phyloP scores from a whole-genome alignment of 2,329 filamentous ascomycete species.

The Mycosphaerella arachidis region DNA sequence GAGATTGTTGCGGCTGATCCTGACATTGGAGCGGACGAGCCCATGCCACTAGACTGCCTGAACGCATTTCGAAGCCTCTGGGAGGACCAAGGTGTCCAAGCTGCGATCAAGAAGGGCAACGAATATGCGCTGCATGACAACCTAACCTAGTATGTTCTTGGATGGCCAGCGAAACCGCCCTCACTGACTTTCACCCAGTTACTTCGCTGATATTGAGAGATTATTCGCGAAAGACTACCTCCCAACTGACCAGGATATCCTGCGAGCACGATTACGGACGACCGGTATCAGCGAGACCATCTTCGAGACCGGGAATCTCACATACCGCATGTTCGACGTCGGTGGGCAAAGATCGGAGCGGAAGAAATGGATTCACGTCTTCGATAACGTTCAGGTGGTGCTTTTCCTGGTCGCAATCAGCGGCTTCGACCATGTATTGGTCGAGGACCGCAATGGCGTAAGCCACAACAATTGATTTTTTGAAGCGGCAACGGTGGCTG shows the following conservation, averaged over 20 bases:
- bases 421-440: conserved; percentile 91
- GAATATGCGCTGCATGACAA: conserved; percentile 97
- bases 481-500: background rate
- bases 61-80: conserved; percentile 79
- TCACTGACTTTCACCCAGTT: conserved; percentile 52
- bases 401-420: conserved; percentile 93
- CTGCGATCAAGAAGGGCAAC: conserved; percentile 88
- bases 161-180: background rate
- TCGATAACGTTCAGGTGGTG: conserved; percentile 88
- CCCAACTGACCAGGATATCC: conserved; percentile 88
- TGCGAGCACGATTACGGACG: conserved; percentile 83
- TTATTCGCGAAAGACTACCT: conserved; percentile 68
- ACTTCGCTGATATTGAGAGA: conserved; percentile 66
- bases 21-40: conserved; percentile 77
- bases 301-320: conserved; percentile 86
- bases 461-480: conserved; percentile 33
- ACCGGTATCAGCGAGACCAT: conserved; percentile 95
- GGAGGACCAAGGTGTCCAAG: conserved; percentile 76
- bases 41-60: conserved; percentile 72
- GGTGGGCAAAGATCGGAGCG: conserved; percentile 88
- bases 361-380: conserved; percentile 97
- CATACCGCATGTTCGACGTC: conserved; percentile 95
- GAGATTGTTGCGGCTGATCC: conserved; percentile 71
- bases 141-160: conserved; percentile 70
- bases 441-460: conserved; percentile 94